Percentiles rank a stretch among this genome's conserved stretches.
Conservation (phyloP, 2,329 filamentous ascomycete species). For the Aspergillus ochraceus region DNA sequence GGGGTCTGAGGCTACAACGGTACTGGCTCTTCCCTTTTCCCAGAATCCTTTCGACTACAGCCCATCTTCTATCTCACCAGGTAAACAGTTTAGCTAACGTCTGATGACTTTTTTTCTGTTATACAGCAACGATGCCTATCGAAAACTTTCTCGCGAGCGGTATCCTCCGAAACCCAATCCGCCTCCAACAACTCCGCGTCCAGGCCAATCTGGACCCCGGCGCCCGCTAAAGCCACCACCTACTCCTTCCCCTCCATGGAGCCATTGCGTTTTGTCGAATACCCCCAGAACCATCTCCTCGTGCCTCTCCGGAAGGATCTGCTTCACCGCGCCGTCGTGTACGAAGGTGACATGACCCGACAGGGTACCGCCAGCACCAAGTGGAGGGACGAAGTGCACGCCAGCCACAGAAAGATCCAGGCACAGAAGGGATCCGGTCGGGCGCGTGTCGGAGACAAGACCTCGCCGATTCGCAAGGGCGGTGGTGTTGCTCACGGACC, state of each 20-base stretch:
- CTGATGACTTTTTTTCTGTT: conserved; percentile 19
- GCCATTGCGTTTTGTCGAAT: conserved; percentile 73
- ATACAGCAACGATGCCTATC: conserved; percentile 44
- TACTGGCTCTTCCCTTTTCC: conserved; percentile 21
- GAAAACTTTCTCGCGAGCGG: conserved; percentile 43
- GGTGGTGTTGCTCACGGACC: conserved; percentile 91
- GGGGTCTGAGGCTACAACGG: conserved; percentile 37
- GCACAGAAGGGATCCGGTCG: conserved; percentile 83
- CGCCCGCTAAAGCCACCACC: conserved; percentile 77
- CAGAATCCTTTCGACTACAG: conserved; percentile 1
- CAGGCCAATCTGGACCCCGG: conserved; percentile 41
- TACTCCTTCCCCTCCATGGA: conserved; percentile 89
- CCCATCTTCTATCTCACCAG: neutral
- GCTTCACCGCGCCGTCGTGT: conserved; percentile 87
- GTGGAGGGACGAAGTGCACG: conserved; percentile 78
- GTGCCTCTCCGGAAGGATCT: conserved; percentile 88
- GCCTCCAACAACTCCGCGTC: conserved; percentile 30
- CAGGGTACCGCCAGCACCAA: conserved; percentile 84
- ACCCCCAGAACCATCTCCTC: conserved; percentile 78
- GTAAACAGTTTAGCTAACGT: conserved; percentile 8
- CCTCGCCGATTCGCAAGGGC: conserved; percentile 78
- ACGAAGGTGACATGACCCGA: conserved; percentile 84
- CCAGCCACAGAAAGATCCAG: conserved; percentile 76
- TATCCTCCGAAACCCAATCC: conserved; percentile 50
- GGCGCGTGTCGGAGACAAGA: conserved; percentile 76